Conservation (phyloP, 257 asterid species). For the Plantago elongata region DNA sequence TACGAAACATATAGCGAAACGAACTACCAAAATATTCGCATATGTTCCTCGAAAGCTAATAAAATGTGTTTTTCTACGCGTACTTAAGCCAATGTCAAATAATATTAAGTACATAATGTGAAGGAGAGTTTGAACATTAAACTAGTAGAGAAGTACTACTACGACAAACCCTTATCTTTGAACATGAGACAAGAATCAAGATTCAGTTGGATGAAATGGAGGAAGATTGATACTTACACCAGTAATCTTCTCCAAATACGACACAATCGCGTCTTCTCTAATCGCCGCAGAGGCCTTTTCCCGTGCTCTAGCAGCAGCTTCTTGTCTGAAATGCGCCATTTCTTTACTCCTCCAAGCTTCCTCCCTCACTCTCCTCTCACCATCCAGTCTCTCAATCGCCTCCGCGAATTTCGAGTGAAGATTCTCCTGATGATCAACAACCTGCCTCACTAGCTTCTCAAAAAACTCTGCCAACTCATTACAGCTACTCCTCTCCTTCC, state of each 20-base stretch:
- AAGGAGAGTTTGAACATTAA: no score
- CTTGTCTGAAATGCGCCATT: constrained; percentile 32
- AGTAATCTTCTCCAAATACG: constrained; percentile 53
- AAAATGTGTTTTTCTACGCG: no score
- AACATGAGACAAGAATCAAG: neutral
- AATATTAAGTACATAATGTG: no score
- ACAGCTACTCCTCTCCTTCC: constrained; percentile 16
- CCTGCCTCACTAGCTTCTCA: constrained; percentile 35
- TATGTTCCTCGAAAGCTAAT: no score
- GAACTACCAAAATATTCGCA: no score
- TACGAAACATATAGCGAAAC: no score
- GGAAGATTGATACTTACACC: constrained; percentile 40
- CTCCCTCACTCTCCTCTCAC: constrained; percentile 48
- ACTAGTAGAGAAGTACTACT: no score
- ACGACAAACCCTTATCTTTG: no score
- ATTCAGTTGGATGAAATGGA: neutral
- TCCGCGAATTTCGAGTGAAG: constrained; percentile 40
- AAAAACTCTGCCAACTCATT: constrained; percentile 36
- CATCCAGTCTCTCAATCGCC: constrained; percentile 48
- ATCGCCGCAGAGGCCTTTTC: constrained; percentile 36
- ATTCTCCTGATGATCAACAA: constrained; percentile 50
- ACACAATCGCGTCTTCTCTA: constrained; percentile 47
- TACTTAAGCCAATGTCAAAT: no score
- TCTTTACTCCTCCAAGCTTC: constrained; percentile 53
- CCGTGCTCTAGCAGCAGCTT: constrained; percentile 33